Percentiles rank a stretch among this genome's conserved stretches.
Evolutionary conservation across 768 basidiomycete species (phyloP).

Genomic region (Cubamyces lactineus): DNA sequence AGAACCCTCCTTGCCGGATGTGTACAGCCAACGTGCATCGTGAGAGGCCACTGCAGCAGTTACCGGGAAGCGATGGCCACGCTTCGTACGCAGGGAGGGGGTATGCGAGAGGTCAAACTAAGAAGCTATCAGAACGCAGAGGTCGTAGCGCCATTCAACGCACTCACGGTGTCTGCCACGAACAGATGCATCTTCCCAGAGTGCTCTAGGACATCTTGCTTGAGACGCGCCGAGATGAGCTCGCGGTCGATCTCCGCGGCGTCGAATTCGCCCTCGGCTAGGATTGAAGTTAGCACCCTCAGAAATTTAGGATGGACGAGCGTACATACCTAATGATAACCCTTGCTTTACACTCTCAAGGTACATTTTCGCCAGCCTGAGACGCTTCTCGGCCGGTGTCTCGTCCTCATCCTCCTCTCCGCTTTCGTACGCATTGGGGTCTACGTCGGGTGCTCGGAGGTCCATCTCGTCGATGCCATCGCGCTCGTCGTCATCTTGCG

Average conservation of each 20-base stretch:
- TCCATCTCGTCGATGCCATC: conserved; percentile 76
- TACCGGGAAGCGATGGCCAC: conserved; percentile 72
- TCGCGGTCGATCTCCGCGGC: conserved; percentile 96
- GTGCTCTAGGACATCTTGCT: conserved; percentile 90
- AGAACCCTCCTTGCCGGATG: conserved; percentile 87
- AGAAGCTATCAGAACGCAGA: not conserved
- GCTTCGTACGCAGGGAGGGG: conserved; percentile 62
- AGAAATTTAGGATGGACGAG: not conserved
- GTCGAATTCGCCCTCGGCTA: conserved; percentile 89
- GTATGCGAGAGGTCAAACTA: conserved; percentile 62
- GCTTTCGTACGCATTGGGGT: conserved; percentile 54
- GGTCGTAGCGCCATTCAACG: not conserved
- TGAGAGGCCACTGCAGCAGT: conserved; percentile 82
- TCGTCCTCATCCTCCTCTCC: conserved; percentile 87
- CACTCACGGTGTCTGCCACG: conserved; percentile 70
- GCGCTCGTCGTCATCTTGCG: conserved; percentile 51
- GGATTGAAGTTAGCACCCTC: not conserved
- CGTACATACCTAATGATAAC: conserved; percentile 45
- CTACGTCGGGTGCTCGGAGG: conserved; percentile 56
- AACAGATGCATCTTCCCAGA: conserved; percentile 86
- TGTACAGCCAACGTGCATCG: conserved; percentile 77
- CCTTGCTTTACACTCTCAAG: conserved; percentile 80
- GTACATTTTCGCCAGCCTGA: conserved; percentile 90
- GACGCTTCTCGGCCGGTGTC: conserved; percentile 90
- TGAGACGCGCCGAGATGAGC: conserved; percentile 85